Evolutionary conservation across 2,329 filamentous ascomycete genomes (phyloP).

Genomic region (Periconia macrospinosa): DNA sequence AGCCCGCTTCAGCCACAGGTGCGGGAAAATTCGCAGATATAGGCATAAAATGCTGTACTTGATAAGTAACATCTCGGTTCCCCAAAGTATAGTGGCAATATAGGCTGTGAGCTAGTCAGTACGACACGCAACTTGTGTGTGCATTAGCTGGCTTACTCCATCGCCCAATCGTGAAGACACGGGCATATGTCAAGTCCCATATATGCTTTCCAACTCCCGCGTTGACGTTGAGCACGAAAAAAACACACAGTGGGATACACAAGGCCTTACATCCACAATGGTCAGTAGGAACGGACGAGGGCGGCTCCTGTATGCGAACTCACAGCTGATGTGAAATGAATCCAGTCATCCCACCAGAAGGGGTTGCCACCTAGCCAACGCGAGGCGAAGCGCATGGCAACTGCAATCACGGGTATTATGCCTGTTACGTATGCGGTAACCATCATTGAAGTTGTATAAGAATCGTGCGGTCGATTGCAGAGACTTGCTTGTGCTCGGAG

Average conservation of each 20-base stretch:
- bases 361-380: not conserved
- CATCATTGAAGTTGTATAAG: not conserved
- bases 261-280: not conserved
- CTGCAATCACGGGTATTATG: not conserved
- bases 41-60: not conserved
- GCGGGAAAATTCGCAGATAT: not conserved
- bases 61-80: not conserved
- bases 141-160: not conserved
- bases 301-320: not conserved
- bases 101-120: not conserved
- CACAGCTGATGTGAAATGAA: not conserved
- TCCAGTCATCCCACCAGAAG: constrained; percentile 1
- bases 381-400: constrained; percentile 1
- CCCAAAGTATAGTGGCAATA: constrained; percentile 1
- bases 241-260: not conserved
- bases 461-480: constrained; percentile 1
- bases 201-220: not conserved
- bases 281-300: not conserved
- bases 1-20: not conserved
- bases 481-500: not conserved
- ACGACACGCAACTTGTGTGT: not conserved
- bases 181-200: not conserved
- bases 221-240: not conserved
- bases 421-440: not conserved
- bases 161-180: constrained; percentile 1